Evolutionary conservation across 2,329 filamentous ascomycete species (phyloP).

Genomic region (Fusarium sp.): DNA sequence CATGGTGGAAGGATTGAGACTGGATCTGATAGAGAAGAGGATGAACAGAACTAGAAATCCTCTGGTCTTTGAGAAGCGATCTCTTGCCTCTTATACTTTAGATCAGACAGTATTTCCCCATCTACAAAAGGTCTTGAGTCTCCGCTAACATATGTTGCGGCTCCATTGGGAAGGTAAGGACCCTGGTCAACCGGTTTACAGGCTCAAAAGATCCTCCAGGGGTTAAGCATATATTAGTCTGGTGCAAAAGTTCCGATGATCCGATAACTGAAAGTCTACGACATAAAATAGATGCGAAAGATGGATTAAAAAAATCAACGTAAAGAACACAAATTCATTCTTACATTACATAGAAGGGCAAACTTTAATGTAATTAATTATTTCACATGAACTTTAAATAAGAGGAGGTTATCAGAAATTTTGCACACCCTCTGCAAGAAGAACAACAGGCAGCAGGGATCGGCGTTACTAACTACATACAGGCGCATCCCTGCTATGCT

Average conservation of each 20-base stretch:
- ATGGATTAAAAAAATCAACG: no score
- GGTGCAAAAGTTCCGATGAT: no score
- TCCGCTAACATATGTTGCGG: background rate
- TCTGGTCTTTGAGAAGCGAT: no score
- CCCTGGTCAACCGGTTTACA: background rate
- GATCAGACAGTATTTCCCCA: background rate
- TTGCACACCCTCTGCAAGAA: background rate
- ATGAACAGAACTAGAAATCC: background rate
- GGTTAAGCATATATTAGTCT: no score
- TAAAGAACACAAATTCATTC: no score
- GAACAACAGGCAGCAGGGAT: background rate
- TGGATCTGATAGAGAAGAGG: background rate
- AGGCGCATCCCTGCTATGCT: no score
- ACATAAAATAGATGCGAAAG: no score
- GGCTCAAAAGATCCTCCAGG: constrained; percentile 4
- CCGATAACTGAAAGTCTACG: no score
- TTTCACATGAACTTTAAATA: no score
- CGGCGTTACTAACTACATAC: background rate
- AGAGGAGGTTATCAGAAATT: no score
- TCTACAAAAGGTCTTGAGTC: constrained; percentile 4
- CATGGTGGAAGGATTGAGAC: background rate
- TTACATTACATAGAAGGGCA: no score
- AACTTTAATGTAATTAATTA: no score
- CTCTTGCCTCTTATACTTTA: background rate
- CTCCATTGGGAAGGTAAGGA: constrained; percentile 9